Percentiles rank a stretch among this genome's conserved stretches.
phyloP scores from a whole-genome alignment of 2,329 filamentous ascomycete species.

The Cytospora schulzeri region DNA sequence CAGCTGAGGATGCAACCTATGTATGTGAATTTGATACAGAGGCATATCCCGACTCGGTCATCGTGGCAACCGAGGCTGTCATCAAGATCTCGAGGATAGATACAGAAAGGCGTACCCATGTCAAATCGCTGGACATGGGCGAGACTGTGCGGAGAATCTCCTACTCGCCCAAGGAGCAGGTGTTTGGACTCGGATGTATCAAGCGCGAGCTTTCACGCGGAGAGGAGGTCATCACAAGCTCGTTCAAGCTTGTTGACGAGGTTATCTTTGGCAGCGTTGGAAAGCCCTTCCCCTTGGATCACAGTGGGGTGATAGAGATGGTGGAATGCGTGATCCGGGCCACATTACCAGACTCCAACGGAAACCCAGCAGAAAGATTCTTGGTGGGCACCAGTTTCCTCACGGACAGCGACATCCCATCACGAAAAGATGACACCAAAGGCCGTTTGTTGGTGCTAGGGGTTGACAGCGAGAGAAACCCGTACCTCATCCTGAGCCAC shows the following conservation, averaged over 20 bases:
- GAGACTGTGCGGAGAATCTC: constrained; percentile 86
- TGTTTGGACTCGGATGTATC: constrained; percentile 87
- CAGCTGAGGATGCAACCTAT: constrained; percentile 79
- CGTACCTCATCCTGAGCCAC: constrained; percentile 71
- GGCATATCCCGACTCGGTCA: constrained; percentile 78
- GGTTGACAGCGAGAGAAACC: constrained; percentile 71
- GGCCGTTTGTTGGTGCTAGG: constrained; percentile 87
- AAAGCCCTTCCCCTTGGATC: constrained; percentile 63
- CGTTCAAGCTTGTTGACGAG: constrained; percentile 90
- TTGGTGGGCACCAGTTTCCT: constrained; percentile 87
- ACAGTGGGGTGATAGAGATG: constrained; percentile 60
- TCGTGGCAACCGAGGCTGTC: constrained; percentile 75
- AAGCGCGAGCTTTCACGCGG: constrained; percentile 70
- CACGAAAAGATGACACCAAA: constrained; percentile 48
- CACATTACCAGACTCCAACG: constrained; percentile 63
- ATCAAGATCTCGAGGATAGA: constrained; percentile 83
- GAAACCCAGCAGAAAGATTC: constrained; percentile 71
- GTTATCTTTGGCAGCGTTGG: constrained; percentile 80
- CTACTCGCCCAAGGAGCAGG: constrained; percentile 76
- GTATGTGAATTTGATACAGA: constrained; percentile 82
- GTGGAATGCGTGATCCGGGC: constrained; percentile 83
- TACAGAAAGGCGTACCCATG: constrained; percentile 82
- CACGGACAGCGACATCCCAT: constrained; percentile 55
- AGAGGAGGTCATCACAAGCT: constrained; percentile 74
- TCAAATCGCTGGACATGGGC: constrained; percentile 75